These are phyloP conservation scores for Xylaria sp. DNA, from an alignment of 2,329 filamentous ascomycete genomes.

Conservation along the genomic window DNA sequence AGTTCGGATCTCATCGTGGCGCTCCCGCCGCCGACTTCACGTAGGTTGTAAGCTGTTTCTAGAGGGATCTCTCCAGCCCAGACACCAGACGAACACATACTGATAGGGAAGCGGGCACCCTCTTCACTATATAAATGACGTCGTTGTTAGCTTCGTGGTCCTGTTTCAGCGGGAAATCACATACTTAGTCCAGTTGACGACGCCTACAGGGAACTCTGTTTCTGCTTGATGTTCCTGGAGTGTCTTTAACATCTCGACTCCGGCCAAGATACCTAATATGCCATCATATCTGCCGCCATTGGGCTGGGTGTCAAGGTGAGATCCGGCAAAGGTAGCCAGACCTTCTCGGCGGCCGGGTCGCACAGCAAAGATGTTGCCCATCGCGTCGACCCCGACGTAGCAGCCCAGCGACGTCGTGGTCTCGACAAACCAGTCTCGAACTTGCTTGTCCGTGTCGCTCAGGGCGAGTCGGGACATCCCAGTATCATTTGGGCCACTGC, in stretches of 20 bases:
- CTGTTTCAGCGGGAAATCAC: background rate
- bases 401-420: constrained; percentile 69
- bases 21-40: constrained; percentile 64
- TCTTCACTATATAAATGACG: constrained; percentile 62
- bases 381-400: constrained; percentile 70
- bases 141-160: background rate
- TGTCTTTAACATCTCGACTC: constrained; percentile 72
- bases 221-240: constrained; percentile 70
- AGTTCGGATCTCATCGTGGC: constrained; percentile 73
- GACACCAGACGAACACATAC: constrained; percentile 76
- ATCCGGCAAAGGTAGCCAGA: constrained; percentile 71
- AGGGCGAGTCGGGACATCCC: constrained; percentile 79
- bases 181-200: constrained; percentile 78
- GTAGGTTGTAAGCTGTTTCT: constrained; percentile 63
- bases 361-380: constrained; percentile 82
- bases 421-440: constrained; percentile 76
- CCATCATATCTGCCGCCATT: constrained; percentile 75
- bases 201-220: constrained; percentile 73
- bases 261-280: constrained; percentile 75
- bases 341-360: constrained; percentile 65
- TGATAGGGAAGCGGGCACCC: constrained; percentile 78
- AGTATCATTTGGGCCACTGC: constrained; percentile 63
- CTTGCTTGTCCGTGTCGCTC: constrained; percentile 72
- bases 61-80: constrained; percentile 74
- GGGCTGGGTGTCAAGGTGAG: constrained; percentile 71